These are phyloP conservation scores for Zoysia pacifica DNA, from an alignment of 176 grass and related monocot genomes.

Conservation along the genomic window DNA sequence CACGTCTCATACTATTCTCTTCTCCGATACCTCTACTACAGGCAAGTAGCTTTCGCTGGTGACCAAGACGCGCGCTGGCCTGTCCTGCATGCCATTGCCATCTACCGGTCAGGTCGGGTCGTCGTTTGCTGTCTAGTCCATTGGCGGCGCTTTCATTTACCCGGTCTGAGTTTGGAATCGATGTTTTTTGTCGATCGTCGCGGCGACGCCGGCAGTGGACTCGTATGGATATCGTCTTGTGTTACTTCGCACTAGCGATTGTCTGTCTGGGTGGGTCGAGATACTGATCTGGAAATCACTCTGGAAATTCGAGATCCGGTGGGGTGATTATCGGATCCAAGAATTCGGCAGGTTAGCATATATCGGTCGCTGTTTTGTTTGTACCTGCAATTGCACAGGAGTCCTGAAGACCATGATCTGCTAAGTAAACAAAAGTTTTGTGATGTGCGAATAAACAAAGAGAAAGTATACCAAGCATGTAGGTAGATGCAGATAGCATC, in stretches of 20 bases:
- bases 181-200: background rate
- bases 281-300: conserved; percentile 11
- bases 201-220: background rate
- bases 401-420: conserved; percentile 1
- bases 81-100: background rate
- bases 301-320: background rate
- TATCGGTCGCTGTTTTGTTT: background rate
- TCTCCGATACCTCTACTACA: background rate
- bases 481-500: background rate
- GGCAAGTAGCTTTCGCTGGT: background rate
- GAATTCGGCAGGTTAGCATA: conserved; percentile 28
- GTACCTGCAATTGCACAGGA: background rate
- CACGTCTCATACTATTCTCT: conserved; percentile 7
- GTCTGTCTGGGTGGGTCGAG: background rate
- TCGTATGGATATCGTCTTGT: background rate
- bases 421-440: conserved; percentile 25
- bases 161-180: conserved; percentile 2
- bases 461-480: background rate
- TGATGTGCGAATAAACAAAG: background rate
- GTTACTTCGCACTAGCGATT: conserved; percentile 1
- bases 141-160: background rate
- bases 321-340: background rate
- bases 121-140: background rate
- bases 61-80: background rate
- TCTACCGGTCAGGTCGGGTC: background rate